phyloP scores from a whole-genome alignment of 345 rosid genomes.

The Lumnitzera racemosa region DNA sequence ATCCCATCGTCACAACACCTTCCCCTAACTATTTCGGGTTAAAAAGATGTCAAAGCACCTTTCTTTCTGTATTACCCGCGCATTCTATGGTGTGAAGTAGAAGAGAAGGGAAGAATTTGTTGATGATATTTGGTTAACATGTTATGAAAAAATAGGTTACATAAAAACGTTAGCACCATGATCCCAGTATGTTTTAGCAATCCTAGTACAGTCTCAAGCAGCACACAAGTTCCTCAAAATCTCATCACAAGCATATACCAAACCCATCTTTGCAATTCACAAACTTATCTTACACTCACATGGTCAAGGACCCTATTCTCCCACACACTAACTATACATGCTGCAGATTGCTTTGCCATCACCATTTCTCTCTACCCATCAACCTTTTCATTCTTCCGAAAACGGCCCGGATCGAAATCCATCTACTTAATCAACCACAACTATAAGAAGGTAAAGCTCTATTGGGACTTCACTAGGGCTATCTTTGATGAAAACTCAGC shows the following conservation, averaged over 20 bases:
- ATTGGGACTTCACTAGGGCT: constrained; percentile 51
- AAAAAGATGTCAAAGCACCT: too few relatives aligned
- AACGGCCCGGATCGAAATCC: constrained; percentile 46
- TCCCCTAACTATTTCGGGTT: too few relatives aligned
- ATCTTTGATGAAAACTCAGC: constrained; percentile 37
- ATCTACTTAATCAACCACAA: constrained; percentile 29
- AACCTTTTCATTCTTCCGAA: constrained; percentile 40
- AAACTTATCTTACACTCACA: constrained; percentile 32
- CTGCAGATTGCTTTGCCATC: constrained; percentile 36
- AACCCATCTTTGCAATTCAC: constrained; percentile 32
- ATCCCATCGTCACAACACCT: too few relatives aligned
- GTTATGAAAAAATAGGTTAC: too few relatives aligned
- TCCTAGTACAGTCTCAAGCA: constrained; percentile 23
- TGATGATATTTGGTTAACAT: too few relatives aligned
- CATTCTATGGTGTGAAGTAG: too few relatives aligned
- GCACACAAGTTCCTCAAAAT: constrained; percentile 33
- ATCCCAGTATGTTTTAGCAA: constrained; percentile 46
- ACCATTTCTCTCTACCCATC: constrained; percentile 38
- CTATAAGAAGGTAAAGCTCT: constrained; percentile 36
- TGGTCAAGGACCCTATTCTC: constrained; percentile 46
- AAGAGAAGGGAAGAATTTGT: too few relatives aligned
- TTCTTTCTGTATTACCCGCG: too few relatives aligned
- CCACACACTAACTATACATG: constrained; percentile 39
- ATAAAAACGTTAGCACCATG: constrained; percentile 19
- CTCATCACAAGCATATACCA: constrained; percentile 43